phyloP scores from a whole-genome alignment of 208 protist genomes.

The Leishmania arabica region DNA sequence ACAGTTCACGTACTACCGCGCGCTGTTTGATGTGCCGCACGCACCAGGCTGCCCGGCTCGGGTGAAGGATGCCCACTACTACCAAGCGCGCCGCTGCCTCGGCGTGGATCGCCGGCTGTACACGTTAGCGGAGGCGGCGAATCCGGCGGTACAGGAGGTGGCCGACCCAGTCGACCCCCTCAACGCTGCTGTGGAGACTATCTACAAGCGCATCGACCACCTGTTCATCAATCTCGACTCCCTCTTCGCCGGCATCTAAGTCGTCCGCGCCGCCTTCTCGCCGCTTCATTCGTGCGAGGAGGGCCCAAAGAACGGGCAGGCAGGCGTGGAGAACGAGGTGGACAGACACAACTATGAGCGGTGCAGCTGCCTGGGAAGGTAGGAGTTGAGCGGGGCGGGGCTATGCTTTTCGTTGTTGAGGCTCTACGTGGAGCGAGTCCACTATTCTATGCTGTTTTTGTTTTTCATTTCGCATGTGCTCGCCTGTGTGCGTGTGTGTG shows the following conservation, averaged over 20 bases:
- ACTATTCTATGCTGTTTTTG: neutral
- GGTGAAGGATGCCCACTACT: conserved; percentile 68
- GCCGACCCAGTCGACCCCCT: conserved; percentile 75
- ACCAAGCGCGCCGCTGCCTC: conserved; percentile 69
- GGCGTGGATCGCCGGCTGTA: conserved; percentile 63
- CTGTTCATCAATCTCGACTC: conserved; percentile 73
- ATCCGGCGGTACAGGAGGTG: conserved; percentile 49
- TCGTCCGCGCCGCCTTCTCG: conserved; percentile 9
- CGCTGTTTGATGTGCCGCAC: conserved; percentile 89
- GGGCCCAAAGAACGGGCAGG: too few species aligned
- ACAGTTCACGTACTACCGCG: conserved; percentile 90
- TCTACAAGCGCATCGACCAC: conserved; percentile 88
- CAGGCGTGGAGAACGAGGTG: neutral
- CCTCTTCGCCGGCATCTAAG: conserved; percentile 50
- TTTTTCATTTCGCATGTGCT: neutral
- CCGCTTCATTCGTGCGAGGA: neutral
- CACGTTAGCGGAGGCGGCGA: conserved; percentile 59
- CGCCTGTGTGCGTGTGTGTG: neutral
- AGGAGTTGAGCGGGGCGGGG: neutral
- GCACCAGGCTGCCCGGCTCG: conserved; percentile 57
- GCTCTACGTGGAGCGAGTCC: neutral
- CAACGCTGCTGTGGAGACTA: conserved; percentile 60
- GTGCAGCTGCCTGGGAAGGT: neutral
- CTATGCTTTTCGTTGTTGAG: neutral
- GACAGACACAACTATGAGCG: neutral